These are phyloP conservation scores for Penicillium paxilli DNA, from an alignment of 495 filamentous ascomycete species.

Conservation along the genomic window DNA sequence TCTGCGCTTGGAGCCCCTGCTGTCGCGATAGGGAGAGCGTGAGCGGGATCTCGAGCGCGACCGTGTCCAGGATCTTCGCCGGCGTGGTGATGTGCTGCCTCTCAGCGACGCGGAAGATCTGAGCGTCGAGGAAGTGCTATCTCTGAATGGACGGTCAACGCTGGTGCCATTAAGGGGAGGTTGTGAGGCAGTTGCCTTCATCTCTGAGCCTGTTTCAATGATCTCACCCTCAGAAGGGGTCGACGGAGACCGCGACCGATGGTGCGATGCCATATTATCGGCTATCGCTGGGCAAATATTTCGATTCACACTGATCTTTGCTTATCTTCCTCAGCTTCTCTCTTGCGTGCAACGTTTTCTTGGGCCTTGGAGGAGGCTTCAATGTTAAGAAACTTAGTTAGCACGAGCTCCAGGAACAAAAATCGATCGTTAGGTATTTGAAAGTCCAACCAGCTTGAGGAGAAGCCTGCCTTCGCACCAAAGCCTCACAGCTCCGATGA, in stretches of 20 bases:
- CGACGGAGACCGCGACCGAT: slow-evolving; percentile 47
- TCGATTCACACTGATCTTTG: not conserved
- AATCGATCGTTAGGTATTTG: slow-evolving; percentile 29
- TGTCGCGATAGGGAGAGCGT: slow-evolving; percentile 43
- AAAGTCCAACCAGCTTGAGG: slow-evolving; percentile 51
- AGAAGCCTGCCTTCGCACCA: slow-evolving; percentile 39
- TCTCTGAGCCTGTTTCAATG: slow-evolving; percentile 69
- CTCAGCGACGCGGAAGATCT: slow-evolving; percentile 49
- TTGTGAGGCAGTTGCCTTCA: slow-evolving; percentile 75
- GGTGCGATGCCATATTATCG: slow-evolving; percentile 32
- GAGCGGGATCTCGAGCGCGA: slow-evolving; percentile 37
- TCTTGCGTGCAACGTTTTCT: slow-evolving; percentile 4
- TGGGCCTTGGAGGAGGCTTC: slow-evolving; percentile 30
- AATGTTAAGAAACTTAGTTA: slow-evolving; percentile 21
- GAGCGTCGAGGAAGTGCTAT: slow-evolving; percentile 46
- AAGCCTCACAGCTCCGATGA: slow-evolving; percentile 28
- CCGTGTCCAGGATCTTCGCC: slow-evolving; percentile 38
- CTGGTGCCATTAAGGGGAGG: slow-evolving; percentile 70
- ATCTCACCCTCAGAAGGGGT: slow-evolving; percentile 81
- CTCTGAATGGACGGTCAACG: slow-evolving; percentile 74
- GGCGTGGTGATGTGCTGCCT: slow-evolving; percentile 40
- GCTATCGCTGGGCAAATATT: not conserved
- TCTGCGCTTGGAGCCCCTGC: slow-evolving; percentile 66
- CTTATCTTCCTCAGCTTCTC: not conserved
- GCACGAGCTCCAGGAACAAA: slow-evolving; percentile 31